Evolutionary conservation across 768 basidiomycete genomes (phyloP).

Genomic region (Tricholoma flavovirens): DNA sequence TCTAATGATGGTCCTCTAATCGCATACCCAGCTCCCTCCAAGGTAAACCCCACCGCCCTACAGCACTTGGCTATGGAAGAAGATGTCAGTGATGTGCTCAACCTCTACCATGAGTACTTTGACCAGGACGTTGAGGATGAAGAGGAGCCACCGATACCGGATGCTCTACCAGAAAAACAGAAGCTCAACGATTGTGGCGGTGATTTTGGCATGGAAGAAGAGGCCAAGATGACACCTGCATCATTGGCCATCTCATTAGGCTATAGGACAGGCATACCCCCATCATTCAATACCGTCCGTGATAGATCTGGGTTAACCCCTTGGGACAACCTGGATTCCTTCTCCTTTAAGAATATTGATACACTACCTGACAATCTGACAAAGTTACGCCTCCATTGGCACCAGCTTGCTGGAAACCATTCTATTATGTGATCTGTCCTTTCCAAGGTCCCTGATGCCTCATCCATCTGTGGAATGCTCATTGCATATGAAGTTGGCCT

Average conservation of each 20-base stretch:
- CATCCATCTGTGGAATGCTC: no score
- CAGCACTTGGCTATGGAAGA: no score
- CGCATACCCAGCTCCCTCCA: no score
- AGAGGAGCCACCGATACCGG: neutral
- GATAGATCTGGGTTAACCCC: no score
- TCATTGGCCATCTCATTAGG: slow-evolving; percentile 11
- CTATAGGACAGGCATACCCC: slow-evolving; percentile 19
- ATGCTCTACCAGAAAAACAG: slow-evolving; percentile 9
- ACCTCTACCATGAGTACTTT: slow-evolving; percentile 8
- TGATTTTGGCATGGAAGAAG: no score
- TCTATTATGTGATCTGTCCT: slow-evolving; percentile 12
- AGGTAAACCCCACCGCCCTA: no score
- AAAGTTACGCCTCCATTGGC: slow-evolving; percentile 8
- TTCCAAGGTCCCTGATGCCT: no score
- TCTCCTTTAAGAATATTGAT: neutral
- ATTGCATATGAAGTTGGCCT: no score
- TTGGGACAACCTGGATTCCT: neutral
- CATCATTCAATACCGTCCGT: no score
- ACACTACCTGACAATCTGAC: neutral
- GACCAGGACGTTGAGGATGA: neutral
- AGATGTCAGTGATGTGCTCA: slow-evolving; percentile 2
- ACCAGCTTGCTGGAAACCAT: slow-evolving; percentile 20
- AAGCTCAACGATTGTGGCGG: slow-evolving; percentile 9
- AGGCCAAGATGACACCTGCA: slow-evolving; percentile 4
- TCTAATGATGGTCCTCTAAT: neutral